These are phyloP conservation scores for Croton setiger DNA, from an alignment of 441 rosid species.

Conservation along the genomic window DNA sequence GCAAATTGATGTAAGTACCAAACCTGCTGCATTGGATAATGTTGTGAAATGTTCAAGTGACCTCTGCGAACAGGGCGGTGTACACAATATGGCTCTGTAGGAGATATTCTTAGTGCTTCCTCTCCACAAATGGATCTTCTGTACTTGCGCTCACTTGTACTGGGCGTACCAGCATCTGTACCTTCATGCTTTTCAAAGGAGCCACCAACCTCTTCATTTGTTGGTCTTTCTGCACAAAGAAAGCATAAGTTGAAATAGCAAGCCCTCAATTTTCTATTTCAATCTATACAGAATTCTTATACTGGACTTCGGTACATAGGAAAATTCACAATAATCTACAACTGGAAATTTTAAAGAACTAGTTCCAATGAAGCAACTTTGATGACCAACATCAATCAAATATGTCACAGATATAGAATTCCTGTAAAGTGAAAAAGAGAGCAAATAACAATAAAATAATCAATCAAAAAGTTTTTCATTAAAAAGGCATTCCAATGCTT, in stretches of 20 bases:
- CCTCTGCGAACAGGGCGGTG: slow-evolving; percentile 90
- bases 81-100: slow-evolving; percentile 70
- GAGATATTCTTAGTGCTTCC: slow-evolving; percentile 77
- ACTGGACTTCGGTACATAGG: background rate
- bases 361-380: background rate
- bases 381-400: background rate
- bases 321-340: slow-evolving; percentile 3
- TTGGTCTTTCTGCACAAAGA: slow-evolving; percentile 47
- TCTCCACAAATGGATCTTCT: slow-evolving; percentile 70
- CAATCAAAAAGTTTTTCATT: background rate
- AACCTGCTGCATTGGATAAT: slow-evolving; percentile 89
- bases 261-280: too few species aligned
- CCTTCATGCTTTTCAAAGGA: slow-evolving; percentile 37
- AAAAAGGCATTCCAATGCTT: background rate
- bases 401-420: background rate
- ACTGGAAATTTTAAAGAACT: background rate
- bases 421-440: slow-evolving; percentile 1
- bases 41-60: slow-evolving; percentile 79
- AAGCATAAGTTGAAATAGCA: slow-evolving; percentile 5
- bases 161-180: slow-evolving; percentile 33
- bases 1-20: slow-evolving; percentile 13
- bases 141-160: slow-evolving; percentile 42
- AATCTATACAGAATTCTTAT: too few species aligned
- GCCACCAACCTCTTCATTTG: slow-evolving; percentile 36
- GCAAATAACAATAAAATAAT: slow-evolving; percentile 3